Evolutionary conservation across 257 asterid species (phyloP), one percentile per base, ranked within the genome.

Genomic region (Verbena officinalis): DNA sequence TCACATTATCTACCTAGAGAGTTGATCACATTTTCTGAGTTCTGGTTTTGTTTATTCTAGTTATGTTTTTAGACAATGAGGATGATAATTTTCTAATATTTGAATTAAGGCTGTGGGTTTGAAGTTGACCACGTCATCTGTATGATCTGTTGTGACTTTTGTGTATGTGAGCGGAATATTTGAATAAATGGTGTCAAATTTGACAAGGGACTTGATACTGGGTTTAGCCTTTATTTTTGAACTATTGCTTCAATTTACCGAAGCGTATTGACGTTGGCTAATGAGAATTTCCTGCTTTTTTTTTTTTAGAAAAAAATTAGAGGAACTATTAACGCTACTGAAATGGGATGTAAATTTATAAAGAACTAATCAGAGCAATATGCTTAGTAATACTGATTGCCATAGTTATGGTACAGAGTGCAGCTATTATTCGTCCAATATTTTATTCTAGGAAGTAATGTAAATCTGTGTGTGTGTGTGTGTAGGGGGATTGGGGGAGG

Each of bases 171-270:
- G n/a, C n/a, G n/a, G n/a, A n/a, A n/a, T n/a, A n/a, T n/a, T n/a
- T n/a, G n/a, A n/a, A n/a, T n/a, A n/a, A n/a, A n/a, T 13, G 42
- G 61, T 43, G 21, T 36, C 64, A 19, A 44, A 36, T 48, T 55
- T 51, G 57, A 44, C 30, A 55, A 23, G 65, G 66, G 59, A 40
- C 24, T 60, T 72, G 62, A 21, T 65, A 30, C 60, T 52, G 16
- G 51, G 27, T 24, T 60, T 62, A n/a, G 61, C 40, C 55, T 43
- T 62, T 15, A 22, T 48, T 33, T 59, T 3, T 31, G 21, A 21
- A 31, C n/a, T 30, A 24, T 59, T 11, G 42, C 40, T 58, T 76
- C 62, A 13, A 22, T 33, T 45, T 53, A 19, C 19, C 48, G 2
- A 48, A 30, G 10, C 14, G 9, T 50, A 19, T 7, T 1, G 4